phyloP scores from a whole-genome alignment of 495 filamentous ascomycete species.

The Aspergillus sclerotioniger region DNA sequence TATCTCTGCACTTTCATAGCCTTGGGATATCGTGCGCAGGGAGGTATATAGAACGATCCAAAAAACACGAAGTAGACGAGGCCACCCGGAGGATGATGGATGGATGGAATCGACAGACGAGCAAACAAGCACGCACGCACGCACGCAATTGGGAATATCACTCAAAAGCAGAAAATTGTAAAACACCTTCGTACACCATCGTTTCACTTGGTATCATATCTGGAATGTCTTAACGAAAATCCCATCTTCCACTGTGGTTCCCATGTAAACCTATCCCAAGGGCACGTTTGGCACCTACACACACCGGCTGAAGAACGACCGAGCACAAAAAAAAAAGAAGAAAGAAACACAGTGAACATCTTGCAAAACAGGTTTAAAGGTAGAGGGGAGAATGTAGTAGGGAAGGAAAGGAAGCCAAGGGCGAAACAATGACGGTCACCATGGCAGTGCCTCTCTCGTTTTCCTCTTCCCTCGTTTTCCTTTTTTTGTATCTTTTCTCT shows the following conservation, averaged over 20 bases:
- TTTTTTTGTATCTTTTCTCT: conserved; percentile 9
- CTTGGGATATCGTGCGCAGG: conserved; percentile 13
- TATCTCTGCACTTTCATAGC: conserved; percentile 7
- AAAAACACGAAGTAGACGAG: conserved; percentile 10
- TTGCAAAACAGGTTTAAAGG: conserved; percentile 2
- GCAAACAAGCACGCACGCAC: background rate
- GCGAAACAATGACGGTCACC: no score
- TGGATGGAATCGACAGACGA: background rate
- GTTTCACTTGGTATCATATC: conserved; percentile 33
- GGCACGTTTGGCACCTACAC: background rate
- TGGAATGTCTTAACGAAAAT: conserved; percentile 17
- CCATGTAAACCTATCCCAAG: background rate
- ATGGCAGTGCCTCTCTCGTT: background rate
- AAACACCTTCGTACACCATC: conserved; percentile 28
- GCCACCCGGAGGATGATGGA: conserved; percentile 3
- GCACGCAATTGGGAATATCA: conserved; percentile 13
- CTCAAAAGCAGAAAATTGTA: conserved; percentile 17
- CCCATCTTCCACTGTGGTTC: conserved; percentile 7
- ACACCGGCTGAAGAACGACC: background rate
- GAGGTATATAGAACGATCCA: conserved; percentile 22
- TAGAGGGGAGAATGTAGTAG: conserved; percentile 2
- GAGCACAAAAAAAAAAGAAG: conserved; percentile 8
- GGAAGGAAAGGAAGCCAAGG: background rate
- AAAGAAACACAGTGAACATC: background rate
- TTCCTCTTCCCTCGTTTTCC: background rate